Evolutionary conservation across 1,284 basidiomycete genomes (phyloP).

Genomic region (Melanopsichium pennsylvanicum): DNA sequence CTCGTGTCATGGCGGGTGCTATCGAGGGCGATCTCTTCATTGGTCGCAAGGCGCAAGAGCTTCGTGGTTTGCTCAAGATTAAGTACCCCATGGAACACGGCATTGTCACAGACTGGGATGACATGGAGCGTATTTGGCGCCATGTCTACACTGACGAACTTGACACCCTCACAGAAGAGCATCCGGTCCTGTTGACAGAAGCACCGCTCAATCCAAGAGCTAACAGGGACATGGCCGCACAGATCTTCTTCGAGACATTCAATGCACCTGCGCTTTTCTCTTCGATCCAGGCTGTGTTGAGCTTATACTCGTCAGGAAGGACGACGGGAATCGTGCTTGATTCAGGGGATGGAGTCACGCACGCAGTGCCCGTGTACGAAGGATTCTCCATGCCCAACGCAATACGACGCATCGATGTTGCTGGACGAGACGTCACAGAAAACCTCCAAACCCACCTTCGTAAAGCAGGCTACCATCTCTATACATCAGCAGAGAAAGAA

Average conservation of each 20-base stretch:
- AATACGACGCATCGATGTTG: constrained; percentile 91
- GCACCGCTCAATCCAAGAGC: constrained; percentile 90
- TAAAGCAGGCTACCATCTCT: constrained; percentile 91
- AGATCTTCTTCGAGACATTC: constrained; percentile 97
- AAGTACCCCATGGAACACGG: constrained; percentile 66
- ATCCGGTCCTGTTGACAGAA: constrained; percentile 93
- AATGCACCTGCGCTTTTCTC: constrained; percentile 98
- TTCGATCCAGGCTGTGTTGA: constrained; percentile 95
- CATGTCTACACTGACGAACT: constrained; percentile 64
- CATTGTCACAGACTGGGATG: constrained; percentile 65
- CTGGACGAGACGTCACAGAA: constrained; percentile 93
- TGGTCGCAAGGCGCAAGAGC: constrained; percentile 62
- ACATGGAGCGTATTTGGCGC: constrained; percentile 66
- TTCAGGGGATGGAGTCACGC: constrained; percentile 98
- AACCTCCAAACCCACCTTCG: constrained; percentile 91
- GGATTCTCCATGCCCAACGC: constrained; percentile 99
- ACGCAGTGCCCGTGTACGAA: constrained; percentile 98
- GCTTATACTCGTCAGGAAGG: constrained; percentile 96
- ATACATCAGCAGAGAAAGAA: constrained; percentile 96
- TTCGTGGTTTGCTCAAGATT: constrained; percentile 62
- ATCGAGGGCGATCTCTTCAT: constrained; percentile 65
- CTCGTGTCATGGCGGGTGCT: constrained; percentile 64
- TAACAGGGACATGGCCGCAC: constrained; percentile 92
- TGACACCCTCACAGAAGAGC: constrained; percentile 69
- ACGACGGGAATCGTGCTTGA: constrained; percentile 98